These are phyloP conservation scores for Fusarium sp. DNA, from an alignment of 2,329 filamentous ascomycete genomes.

Conservation along the genomic window DNA sequence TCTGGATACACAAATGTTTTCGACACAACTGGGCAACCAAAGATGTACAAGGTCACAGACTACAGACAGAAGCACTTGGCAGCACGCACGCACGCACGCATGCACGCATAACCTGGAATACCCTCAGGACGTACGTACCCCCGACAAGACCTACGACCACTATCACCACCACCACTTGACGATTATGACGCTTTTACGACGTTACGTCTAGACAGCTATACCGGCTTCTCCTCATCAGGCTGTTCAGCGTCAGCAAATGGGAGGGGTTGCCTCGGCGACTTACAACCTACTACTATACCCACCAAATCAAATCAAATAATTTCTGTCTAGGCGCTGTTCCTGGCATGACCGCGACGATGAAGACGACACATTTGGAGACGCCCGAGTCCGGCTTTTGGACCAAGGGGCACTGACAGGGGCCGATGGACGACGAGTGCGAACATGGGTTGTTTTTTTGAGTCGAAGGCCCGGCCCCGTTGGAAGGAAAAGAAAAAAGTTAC, in stretches of 20 bases:
- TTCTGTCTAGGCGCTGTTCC: conserved; percentile 48
- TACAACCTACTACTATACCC: conserved; percentile 53
- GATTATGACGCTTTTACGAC: conserved; percentile 59
- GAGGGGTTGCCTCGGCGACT: conserved; percentile 48
- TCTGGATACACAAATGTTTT: conserved; percentile 52
- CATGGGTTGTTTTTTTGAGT: conserved; percentile 21
- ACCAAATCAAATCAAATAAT: conserved; percentile 47
- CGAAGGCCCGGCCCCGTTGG: conserved; percentile 25
- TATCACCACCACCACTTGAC: conserved; percentile 53
- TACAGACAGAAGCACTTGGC: conserved; percentile 41
- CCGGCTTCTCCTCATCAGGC: conserved; percentile 46
- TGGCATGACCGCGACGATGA: conserved; percentile 48
- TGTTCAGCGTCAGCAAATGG: conserved; percentile 44
- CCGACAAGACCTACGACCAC: conserved; percentile 49
- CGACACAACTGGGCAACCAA: conserved; percentile 53
- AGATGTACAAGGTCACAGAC: conserved; percentile 45
- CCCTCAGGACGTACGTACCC: conserved; percentile 46
- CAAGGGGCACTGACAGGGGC: conserved; percentile 26
- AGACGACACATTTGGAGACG: conserved; percentile 31
- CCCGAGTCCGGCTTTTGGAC: conserved; percentile 32
- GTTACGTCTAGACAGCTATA: conserved; percentile 58
- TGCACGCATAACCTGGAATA: conserved; percentile 42
- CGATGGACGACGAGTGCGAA: conserved; percentile 24
- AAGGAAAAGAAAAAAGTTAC: conserved; percentile 45
- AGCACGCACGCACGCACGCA: conserved; percentile 17